Conservation (phyloP, 371 early-diverging fungal species). For the Saksenaea vasiformis region DNA sequence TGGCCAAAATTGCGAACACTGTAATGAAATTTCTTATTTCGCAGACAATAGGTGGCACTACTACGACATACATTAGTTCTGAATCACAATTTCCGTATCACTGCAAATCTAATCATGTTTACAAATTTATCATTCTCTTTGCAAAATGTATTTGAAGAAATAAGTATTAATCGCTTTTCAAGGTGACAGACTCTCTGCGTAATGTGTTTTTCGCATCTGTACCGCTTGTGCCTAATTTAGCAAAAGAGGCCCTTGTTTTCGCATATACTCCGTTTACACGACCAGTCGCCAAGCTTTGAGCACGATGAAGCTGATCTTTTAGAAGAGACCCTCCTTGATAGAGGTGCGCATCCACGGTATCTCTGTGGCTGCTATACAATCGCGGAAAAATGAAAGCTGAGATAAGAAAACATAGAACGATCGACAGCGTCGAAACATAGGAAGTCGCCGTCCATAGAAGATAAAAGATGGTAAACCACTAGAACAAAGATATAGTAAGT, state of each 20-base stretch:
- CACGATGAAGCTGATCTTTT: background rate
- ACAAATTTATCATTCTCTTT: background rate
- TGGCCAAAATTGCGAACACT: no score
- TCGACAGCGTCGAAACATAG: constrained; percentile 11
- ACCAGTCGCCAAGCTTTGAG: constrained; percentile 13
- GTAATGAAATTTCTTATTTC: background rate
- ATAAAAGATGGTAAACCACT: constrained; percentile 15
- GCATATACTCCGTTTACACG: constrained; percentile 15
- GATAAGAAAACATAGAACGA: constrained; percentile 8
- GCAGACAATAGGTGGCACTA: background rate
- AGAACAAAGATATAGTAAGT: background rate
- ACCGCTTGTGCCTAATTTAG: constrained; percentile 15
- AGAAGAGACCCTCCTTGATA: constrained; percentile 9
- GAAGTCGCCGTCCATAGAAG: constrained; percentile 12
- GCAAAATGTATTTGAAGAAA: background rate
- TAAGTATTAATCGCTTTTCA: background rate
- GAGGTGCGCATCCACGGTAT: constrained; percentile 12
- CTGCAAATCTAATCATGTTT: background rate
- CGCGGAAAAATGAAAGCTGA: constrained; percentile 19
- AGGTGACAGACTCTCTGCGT: background rate
- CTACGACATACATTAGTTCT: background rate
- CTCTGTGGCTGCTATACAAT: constrained; percentile 16
- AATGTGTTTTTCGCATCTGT: constrained; percentile 23
- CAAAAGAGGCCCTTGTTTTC: constrained; percentile 15
- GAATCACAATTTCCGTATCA: background rate